phyloP scores from a whole-genome alignment of 805 yeast species.

The Saccharomyces eubayanus region DNA sequence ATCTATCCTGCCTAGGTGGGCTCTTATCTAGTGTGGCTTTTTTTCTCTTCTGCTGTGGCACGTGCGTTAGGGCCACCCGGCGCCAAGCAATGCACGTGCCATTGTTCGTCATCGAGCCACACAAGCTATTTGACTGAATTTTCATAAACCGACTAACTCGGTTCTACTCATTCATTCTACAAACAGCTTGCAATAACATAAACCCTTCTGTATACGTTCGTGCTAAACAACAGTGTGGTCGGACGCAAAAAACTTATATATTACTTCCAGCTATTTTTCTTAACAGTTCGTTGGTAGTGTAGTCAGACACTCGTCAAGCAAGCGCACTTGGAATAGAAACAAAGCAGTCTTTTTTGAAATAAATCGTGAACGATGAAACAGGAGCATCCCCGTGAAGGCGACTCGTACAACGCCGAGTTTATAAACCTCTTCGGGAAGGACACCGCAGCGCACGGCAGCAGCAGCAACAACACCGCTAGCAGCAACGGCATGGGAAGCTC shows the following conservation, averaged over 20 bases:
- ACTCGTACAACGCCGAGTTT: constrained; percentile 12
- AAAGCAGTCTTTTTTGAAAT: background rate
- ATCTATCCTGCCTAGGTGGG: background rate
- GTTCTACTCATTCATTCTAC: background rate
- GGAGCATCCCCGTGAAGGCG: background rate
- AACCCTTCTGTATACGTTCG: background rate
- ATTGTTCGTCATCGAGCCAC: background rate
- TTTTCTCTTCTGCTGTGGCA: background rate
- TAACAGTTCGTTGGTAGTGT: background rate
- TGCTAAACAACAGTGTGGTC: background rate
- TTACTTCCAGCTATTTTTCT: background rate
- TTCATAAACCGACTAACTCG: background rate
- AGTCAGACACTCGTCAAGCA: background rate
- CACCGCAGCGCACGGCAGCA: constrained; percentile 4
- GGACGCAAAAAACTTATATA: background rate
- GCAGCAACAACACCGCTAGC: background rate
- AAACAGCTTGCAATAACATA: background rate
- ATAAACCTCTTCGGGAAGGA: constrained; percentile 17
- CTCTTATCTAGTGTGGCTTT: background rate
- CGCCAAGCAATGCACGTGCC: background rate
- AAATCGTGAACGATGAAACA: background rate
- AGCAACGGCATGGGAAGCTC: background rate
- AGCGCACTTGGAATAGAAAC: background rate
- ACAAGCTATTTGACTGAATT: background rate
- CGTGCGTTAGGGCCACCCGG: background rate